These are phyloP conservation scores for Chytridium lagenaria DNA, from an alignment of 371 early-diverging fungal species.

Conservation along the genomic window DNA sequence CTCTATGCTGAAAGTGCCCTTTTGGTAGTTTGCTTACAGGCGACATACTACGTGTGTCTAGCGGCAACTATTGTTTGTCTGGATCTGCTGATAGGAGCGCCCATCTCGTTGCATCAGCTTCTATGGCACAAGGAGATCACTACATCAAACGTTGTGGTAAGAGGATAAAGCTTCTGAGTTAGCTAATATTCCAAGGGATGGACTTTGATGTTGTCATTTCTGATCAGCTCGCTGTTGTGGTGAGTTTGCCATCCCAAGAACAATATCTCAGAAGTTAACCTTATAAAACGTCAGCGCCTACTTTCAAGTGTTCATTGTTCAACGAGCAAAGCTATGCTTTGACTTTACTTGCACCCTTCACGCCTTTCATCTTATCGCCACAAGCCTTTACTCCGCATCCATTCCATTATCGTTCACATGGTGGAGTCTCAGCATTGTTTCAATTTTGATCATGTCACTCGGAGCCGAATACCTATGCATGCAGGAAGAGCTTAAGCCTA, in stretches of 20 bases:
- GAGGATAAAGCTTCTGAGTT: background rate
- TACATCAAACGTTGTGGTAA: background rate
- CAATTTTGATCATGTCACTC: constrained; percentile 67
- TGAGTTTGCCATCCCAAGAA: no score
- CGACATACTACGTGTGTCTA: constrained; percentile 66
- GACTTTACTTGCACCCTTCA: constrained; percentile 83
- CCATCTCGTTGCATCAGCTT: constrained; percentile 70
- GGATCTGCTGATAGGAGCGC: constrained; percentile 67
- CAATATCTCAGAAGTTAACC: background rate
- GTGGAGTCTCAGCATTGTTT: constrained; percentile 69
- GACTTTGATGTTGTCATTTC: constrained; percentile 70
- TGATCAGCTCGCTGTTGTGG: constrained; percentile 67
- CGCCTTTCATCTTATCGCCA: constrained; percentile 68
- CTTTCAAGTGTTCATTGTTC: constrained; percentile 67
- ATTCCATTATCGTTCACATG: constrained; percentile 70
- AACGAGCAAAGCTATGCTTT: constrained; percentile 78
- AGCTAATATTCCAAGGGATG: constrained; percentile 55
- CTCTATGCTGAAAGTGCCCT: background rate
- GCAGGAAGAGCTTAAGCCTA: constrained; percentile 83
- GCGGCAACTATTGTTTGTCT: constrained; percentile 62
- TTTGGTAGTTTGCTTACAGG: constrained; percentile 64
- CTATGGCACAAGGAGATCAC: constrained; percentile 52
- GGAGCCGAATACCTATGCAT: constrained; percentile 86
- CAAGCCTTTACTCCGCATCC: constrained; percentile 63
- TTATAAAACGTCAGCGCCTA: constrained; percentile 27